Evolutionary conservation across 2,329 filamentous ascomycete species (phyloP), one percentile per base, ranked within the genome.

Genomic region (Talaromyces marneffei): DNA sequence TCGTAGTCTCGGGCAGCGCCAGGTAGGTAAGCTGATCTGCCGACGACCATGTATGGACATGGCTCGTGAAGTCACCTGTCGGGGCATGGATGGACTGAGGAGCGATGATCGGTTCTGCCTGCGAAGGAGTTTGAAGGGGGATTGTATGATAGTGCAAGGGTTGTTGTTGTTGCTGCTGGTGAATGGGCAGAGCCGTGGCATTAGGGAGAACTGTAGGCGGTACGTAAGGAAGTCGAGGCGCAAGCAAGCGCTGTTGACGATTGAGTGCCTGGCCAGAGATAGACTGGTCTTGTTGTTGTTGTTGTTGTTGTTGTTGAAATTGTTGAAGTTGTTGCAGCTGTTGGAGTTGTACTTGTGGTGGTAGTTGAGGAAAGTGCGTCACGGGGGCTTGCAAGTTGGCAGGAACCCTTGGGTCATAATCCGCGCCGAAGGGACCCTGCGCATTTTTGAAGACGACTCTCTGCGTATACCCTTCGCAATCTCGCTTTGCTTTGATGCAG

Each of bases 401-500:
- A 58, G 39, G 55, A 35, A 59, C 48, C 14, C 35, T 27, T n/a
- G 53, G 35, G 62, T 40, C 64, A 59, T 56, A 62, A 61, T 59
- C 65, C 68, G 4, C 65, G 23, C 70, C 70, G 10, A 72, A 67
- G 31, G 75, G 67, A 2, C 75, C 74, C 56, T 77, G 63, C 1
- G 75, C 74, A 35, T 74, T 70, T 58, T 76, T 77, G 67, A 77
- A 78, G 20, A 77, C 66, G 35, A 78, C 71, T 25, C 74, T 73
- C 63, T 75, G 75, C 9, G 70, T 71, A 66, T 78, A 78, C 31
- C 76, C 76, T 61, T 78, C 75, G 65, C 77, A 79, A 33, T 76
- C 73, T 54, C 77, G 70, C 65, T 77, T 79, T 35, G 77, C 78
- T 63, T 79, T 79, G 65, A 76, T 71, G 65, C 77, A 79, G 65